Percentiles rank a stretch among this genome's conserved stretches.
Conservation (phyloP, 768 basidiomycete species). For the Leccinum sublutescens region DNA sequence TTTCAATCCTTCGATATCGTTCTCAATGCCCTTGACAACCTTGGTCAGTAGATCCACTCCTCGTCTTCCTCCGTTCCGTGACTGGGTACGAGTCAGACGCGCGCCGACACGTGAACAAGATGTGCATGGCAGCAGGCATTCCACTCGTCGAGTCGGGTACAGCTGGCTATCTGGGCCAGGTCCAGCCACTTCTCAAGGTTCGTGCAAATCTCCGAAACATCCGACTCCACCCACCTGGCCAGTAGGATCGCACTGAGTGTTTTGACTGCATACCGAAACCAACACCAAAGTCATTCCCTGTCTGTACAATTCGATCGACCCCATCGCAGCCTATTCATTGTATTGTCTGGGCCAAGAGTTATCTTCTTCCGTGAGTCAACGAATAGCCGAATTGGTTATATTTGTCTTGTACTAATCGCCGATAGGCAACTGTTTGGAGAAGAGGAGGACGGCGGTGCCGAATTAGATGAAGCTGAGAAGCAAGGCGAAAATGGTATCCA, state of each 20-base stretch:
- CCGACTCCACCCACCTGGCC: background rate
- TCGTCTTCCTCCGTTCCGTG: background rate
- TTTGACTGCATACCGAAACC: conserved; percentile 96
- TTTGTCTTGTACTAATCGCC: background rate
- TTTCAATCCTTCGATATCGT: conserved; percentile 90
- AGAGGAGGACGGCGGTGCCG: conserved; percentile 76
- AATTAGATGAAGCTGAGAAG: conserved; percentile 89
- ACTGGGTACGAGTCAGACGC: conserved; percentile 58
- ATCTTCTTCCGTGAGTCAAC: conserved; percentile 78
- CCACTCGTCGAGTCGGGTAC: conserved; percentile 97
- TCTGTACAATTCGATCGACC: conserved; percentile 96
- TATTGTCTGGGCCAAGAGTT: conserved; percentile 98
- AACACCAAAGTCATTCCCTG: conserved; percentile 91
- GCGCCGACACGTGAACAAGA: conserved; percentile 92
- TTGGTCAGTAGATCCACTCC: conserved; percentile 55
- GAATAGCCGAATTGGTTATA: background rate
- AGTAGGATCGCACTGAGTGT: conserved; percentile 85
- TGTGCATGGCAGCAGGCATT: conserved; percentile 91
- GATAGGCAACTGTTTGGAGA: conserved; percentile 91
- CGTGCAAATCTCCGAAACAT: conserved; percentile 6
- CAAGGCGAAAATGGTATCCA: conserved; percentile 85
- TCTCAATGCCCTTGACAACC: conserved; percentile 93
- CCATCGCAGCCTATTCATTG: conserved; percentile 98
- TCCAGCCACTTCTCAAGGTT: conserved; percentile 90
- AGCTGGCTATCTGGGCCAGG: conserved; percentile 95